Conservation (phyloP, 129 eudicot genomes). For the Arctium lappa region DNA sequence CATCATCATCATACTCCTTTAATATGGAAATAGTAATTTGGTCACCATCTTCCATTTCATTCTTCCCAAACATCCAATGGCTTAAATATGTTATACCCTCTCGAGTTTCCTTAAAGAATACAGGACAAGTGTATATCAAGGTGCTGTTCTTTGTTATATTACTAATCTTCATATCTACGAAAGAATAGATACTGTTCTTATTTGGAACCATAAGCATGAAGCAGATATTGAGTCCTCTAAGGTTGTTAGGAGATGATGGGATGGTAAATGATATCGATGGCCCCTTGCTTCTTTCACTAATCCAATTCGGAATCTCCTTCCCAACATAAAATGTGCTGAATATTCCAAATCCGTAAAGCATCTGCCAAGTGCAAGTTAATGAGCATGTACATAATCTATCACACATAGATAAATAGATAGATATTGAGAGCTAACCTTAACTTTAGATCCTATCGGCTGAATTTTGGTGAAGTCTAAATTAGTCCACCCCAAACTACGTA, state of each 20-base stretch:
- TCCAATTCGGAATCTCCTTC: neutral
- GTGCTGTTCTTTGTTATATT: neutral
- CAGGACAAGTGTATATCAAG: no score
- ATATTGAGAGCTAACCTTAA: neutral
- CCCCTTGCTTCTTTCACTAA: neutral
- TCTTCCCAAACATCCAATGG: neutral
- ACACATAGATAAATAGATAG: neutral
- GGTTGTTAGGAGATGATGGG: neutral
- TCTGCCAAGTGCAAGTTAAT: neutral
- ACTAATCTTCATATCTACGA: neutral
- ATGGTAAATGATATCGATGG: neutral
- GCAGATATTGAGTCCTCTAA: neutral
- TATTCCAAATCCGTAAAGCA: neutral
- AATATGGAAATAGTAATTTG: neutral
- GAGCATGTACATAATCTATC: neutral
- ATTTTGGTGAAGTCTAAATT: neutral
- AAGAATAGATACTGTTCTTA: no score
- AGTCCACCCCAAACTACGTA: neutral
- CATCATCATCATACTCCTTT: no score
- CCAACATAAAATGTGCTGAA: neutral
- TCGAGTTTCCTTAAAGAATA: no score
- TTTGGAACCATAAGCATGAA: no score
- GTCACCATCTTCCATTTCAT: neutral
- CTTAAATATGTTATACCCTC: neutral
- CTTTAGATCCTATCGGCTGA: neutral